These are phyloP conservation scores for Boletus patriciae DNA, from an alignment of 768 basidiomycete genomes.

Conservation along the genomic window DNA sequence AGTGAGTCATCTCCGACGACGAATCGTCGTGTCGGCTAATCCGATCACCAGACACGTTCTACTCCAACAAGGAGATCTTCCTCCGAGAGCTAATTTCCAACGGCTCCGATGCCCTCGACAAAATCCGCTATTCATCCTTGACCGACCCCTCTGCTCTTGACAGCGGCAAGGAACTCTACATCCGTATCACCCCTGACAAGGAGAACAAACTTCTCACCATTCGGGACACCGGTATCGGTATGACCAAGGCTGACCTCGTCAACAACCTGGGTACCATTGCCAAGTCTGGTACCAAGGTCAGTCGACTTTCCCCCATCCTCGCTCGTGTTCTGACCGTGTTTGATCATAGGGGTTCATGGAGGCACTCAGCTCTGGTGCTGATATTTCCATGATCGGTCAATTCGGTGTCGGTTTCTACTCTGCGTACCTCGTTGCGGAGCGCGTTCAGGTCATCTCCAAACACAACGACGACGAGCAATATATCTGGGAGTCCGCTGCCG, in stretches of 20 bases:
- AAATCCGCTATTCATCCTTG: constrained; percentile 95
- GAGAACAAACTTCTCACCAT: constrained; percentile 89
- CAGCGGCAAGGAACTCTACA: constrained; percentile 86
- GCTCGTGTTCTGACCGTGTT: constrained; percentile 10
- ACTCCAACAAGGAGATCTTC: constrained; percentile 99
- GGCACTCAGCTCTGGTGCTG: constrained; percentile 85
- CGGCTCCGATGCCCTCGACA: constrained; percentile 97
- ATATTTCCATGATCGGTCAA: constrained; percentile 97
- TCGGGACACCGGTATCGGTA: constrained; percentile 96
- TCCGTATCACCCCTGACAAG: constrained; percentile 94
- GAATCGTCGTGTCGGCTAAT: constrained; percentile 6
- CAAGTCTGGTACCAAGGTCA: constrained; percentile 89
- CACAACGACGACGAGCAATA: constrained; percentile 99
- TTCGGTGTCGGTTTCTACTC: constrained; percentile 99
- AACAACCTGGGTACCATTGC: constrained; percentile 98
- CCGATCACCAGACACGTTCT: constrained; percentile 81
- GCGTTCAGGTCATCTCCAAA: constrained; percentile 97
- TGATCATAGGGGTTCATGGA: constrained; percentile 92
- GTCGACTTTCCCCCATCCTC: constrained; percentile 11
- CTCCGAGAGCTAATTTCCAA: constrained; percentile 98
- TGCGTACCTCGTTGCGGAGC: constrained; percentile 97
- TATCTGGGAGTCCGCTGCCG: constrained; percentile 99
- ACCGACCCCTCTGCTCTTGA: constrained; percentile 93
- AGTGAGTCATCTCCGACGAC: constrained; percentile 52
- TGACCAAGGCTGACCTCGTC: constrained; percentile 99